These are phyloP conservation scores for Fragaria ananassa DNA, from an alignment of 306 rosid genomes.

Conservation along the genomic window DNA sequence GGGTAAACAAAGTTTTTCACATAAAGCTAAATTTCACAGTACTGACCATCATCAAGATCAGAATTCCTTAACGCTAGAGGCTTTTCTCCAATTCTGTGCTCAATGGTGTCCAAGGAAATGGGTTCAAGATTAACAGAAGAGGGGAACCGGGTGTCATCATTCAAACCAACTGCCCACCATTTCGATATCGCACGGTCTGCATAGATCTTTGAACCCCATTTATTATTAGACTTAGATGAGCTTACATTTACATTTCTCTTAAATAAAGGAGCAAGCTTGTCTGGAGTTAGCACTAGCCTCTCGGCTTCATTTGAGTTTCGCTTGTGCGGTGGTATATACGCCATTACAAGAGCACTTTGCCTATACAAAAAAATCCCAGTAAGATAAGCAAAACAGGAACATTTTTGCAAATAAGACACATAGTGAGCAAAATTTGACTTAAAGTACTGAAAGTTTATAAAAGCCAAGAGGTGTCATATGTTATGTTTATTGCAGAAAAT, in stretches of 20 bases:
- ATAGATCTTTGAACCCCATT: background rate
- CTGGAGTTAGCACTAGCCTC: constrained; percentile 28
- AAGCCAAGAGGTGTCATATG: background rate
- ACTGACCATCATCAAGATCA: constrained; percentile 23
- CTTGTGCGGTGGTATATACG: constrained; percentile 59
- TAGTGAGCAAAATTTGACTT: background rate
- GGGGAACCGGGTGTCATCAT: constrained; percentile 21
- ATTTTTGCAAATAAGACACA: background rate
- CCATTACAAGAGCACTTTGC: constrained; percentile 24
- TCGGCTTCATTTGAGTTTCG: constrained; percentile 31
- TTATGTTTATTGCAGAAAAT: background rate
- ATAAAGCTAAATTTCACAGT: background rate
- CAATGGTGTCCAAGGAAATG: constrained; percentile 12
- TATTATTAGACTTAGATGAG: constrained; percentile 3
- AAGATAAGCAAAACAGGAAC: background rate
- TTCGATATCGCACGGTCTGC: constrained; percentile 13
- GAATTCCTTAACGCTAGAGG: constrained; percentile 26
- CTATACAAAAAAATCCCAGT: background rate
- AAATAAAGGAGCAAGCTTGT: constrained; percentile 33
- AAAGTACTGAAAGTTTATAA: background rate
- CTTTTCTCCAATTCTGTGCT: constrained; percentile 19
- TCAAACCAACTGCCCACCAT: constrained; percentile 39
- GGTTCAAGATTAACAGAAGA: constrained; percentile 29
- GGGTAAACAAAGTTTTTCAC: background rate
- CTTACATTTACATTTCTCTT: constrained; percentile 1